phyloP scores from a whole-genome alignment of 805 yeast genomes.

The Kodamaea nitidulidarum region DNA sequence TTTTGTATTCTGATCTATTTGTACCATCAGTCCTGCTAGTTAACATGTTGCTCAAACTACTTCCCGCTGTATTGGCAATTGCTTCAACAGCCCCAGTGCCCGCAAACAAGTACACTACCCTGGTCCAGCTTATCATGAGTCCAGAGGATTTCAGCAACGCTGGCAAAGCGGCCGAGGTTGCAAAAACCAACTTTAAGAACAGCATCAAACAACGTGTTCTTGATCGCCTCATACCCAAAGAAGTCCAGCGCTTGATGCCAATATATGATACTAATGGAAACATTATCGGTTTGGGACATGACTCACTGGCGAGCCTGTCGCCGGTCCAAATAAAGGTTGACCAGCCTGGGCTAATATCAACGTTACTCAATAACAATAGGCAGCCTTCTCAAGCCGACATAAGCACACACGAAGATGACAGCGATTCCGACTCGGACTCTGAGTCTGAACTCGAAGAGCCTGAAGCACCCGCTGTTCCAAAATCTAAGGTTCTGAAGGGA shows the following conservation, averaged over 20 bases:
- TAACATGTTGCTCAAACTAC: not conserved
- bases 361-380: too few species aligned
- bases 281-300: constrained; percentile 5
- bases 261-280: constrained; percentile 7
- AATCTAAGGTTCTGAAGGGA: not conserved
- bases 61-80: not conserved
- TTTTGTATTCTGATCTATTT: too few species aligned
- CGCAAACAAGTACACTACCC: constrained; percentile 4
- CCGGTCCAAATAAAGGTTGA: constrained; percentile 5
- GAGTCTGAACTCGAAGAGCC: not conserved
- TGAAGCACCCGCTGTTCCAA: not conserved
- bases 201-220: constrained; percentile 10
- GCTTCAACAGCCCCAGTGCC: constrained; percentile 5
- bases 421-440: constrained; percentile 1
- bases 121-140: constrained; percentile 9
- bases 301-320: not conserved
- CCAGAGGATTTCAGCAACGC: constrained; percentile 9
- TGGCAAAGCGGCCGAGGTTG: constrained; percentile 1
- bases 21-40: not conserved
- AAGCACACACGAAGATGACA: not conserved
- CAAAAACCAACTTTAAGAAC: constrained; percentile 8
- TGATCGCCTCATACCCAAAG: constrained; percentile 8
- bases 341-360: constrained; percentile 3
- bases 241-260: constrained; percentile 9
- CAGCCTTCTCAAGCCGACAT: too few species aligned